phyloP scores from a whole-genome alignment of 495 filamentous ascomycete genomes.

The Neurospora sublineolata region DNA sequence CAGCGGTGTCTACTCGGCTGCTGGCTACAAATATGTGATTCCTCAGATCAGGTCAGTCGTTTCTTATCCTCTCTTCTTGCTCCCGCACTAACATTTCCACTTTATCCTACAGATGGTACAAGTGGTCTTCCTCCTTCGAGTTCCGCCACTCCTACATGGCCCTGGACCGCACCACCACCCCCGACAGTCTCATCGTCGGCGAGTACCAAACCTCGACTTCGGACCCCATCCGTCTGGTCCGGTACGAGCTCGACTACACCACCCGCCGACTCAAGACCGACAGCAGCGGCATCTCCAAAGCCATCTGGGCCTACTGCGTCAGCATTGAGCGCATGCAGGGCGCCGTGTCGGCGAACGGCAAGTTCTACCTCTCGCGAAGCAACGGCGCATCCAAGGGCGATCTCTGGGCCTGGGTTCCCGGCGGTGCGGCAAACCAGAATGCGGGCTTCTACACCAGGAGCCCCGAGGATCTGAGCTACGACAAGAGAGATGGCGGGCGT shows the following conservation, averaged over 20 bases:
- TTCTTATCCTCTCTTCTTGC: not conserved
- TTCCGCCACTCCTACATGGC: conserved; percentile 8
- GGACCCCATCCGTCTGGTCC: conserved; percentile 5
- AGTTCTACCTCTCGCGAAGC: conserved; percentile 11
- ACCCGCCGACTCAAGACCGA: conserved; percentile 5
- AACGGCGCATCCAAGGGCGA: conserved; percentile 6
- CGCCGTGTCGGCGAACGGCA: conserved; percentile 9
- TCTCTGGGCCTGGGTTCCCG: conserved; percentile 9
- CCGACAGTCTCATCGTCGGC: conserved; percentile 5
- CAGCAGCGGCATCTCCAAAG: conserved; percentile 2
- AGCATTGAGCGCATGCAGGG: conserved; percentile 11
- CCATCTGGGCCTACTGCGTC: conserved; percentile 9
- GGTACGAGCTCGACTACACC: conserved; percentile 3
- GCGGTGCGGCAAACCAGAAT: not conserved
- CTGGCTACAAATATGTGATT: conserved; percentile 9
- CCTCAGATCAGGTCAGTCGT: conserved; percentile 6
- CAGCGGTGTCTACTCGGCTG: conserved; percentile 1
- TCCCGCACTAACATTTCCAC: not conserved
- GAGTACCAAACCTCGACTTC: conserved; percentile 3
- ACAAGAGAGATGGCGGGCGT: conserved; percentile 4
- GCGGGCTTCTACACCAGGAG: not conserved
- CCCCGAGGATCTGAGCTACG: conserved; percentile 7
- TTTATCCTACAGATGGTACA: conserved; percentile 2
- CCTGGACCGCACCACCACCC: conserved; percentile 5
- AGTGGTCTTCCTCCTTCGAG: conserved; percentile 2